Evolutionary conservation across 2,329 filamentous ascomycete species (phyloP), one percentile per base, ranked within the genome.

Genomic region (Metarhizium brunneum): DNA sequence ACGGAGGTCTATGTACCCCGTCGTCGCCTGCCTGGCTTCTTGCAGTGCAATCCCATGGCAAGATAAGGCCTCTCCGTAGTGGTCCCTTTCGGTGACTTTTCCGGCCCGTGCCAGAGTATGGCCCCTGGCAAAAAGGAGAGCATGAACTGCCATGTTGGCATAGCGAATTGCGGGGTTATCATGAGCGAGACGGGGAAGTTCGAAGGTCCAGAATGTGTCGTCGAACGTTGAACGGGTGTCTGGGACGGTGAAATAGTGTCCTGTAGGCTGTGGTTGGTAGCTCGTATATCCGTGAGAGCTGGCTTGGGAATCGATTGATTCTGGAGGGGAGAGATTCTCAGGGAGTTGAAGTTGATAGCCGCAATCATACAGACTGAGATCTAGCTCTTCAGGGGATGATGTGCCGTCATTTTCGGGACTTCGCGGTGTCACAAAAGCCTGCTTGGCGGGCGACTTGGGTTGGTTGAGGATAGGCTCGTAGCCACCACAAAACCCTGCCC

Each of bases 61-160:
- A 4, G 61, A 61, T 30, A 72, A 54, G 5, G 71, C 71, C 18
- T 61, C 56, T 8, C 64, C 63, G 58, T 71, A 72, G 47, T 66
- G 62, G 10, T 63, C 56, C 53, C 55, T 25, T n/a, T 58, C 47
- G 35, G 55, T 14, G 18, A 53, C 52, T 52, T 43, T 40, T 54
- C 51, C 20, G 50, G 60, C 16, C 52, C 54, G 38, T 36, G 51
- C 29, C 20, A n/a, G 14, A 48, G 54, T 35, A 29, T 64, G 58
- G 30, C 54, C 50, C 35, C 64, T 67, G 20, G 65, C 64, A 11
- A 69, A 65, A 20, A 66, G 58, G 32, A 68, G 63, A 5, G 67
- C 67, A 20, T 71, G 71, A 13, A 73, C 64, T 7, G 71, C 72
- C 36, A 72, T 63, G 55, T 67, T 68, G 18, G 72, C 71, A 49